A percentile compares a stretch with the other conserved stretches of the same genome.
phyloP scores from a whole-genome alignment of 2,329 filamentous ascomycete species.

The Monosporascus cannonballus region DNA sequence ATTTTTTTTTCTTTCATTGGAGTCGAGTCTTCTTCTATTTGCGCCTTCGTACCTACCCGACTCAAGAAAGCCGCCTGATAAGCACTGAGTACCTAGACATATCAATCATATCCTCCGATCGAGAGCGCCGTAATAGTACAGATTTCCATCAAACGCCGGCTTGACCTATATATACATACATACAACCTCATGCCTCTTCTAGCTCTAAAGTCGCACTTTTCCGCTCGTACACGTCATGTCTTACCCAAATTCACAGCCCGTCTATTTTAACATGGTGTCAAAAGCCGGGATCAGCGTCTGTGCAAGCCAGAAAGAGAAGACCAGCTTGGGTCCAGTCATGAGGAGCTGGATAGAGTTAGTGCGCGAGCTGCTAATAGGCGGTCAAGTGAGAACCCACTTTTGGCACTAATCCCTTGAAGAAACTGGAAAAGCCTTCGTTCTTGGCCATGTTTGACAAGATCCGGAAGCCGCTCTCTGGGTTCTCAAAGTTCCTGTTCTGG shows the following conservation, averaged over 20 bases:
- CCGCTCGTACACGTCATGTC: not conserved
- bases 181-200: not conserved
- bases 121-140: not conserved
- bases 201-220: not conserved
- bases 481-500: slow-evolving; percentile 98
- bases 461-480: slow-evolving; percentile 87
- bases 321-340: slow-evolving; percentile 98
- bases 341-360: slow-evolving; percentile 53
- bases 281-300: slow-evolving; percentile 97
- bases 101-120: not conserved
- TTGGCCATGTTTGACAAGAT: slow-evolving; percentile 91
- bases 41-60: not conserved
- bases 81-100: not conserved
- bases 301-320: slow-evolving; percentile 99
- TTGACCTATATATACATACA: not conserved
- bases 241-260: not conserved
- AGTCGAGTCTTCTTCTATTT: not conserved
- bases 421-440: slow-evolving; percentile 77
- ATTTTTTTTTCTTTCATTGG: not conserved
- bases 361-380: slow-evolving; percentile 3
- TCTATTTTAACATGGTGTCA: slow-evolving; percentile 41
- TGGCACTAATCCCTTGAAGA: slow-evolving; percentile 96
- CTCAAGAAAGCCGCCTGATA: not conserved
- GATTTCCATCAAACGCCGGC: not conserved
- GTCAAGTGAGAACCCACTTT: slow-evolving; percentile 52